Percentiles rank a stretch among this genome's conserved stretches.
Evolutionary conservation across 1,284 basidiomycete species (phyloP).

Genomic region (Ceratobasidium sp.): DNA sequence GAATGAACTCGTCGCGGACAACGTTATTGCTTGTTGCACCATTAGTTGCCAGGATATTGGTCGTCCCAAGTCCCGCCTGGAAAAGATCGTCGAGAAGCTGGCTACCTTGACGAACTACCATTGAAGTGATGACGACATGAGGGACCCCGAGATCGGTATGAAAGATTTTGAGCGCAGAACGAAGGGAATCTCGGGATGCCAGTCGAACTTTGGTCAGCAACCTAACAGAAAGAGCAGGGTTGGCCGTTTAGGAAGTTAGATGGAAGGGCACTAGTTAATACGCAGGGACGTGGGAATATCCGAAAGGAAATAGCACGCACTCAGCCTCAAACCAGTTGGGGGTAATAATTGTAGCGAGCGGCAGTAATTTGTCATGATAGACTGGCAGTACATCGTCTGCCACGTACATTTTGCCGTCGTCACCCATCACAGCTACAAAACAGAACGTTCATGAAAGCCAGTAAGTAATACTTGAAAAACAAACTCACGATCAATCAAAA

Average conservation of each 20-base stretch:
- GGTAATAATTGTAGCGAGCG: constrained; percentile 89
- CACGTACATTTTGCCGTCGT: constrained; percentile 90
- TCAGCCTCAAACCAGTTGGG: constrained; percentile 99
- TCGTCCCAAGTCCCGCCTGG: constrained; percentile 1
- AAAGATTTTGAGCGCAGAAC: constrained; percentile 76
- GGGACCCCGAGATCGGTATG: constrained; percentile 82
- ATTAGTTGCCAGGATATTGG: not conserved
- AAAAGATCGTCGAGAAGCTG: not conserved
- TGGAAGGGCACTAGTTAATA: not conserved
- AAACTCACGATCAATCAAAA: constrained; percentile 89
- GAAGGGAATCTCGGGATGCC: constrained; percentile 74
- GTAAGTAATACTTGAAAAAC: too few relatives aligned
- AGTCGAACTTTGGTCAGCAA: constrained; percentile 81
- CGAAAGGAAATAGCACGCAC: constrained; percentile 63
- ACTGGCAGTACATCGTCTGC: constrained; percentile 89
- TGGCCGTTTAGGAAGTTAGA: not conserved
- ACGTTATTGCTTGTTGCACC: not conserved
- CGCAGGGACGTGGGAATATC: not conserved
- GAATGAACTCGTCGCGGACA: constrained; percentile 65
- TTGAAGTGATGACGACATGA: constrained; percentile 93
- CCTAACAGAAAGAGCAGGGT: constrained; percentile 59
- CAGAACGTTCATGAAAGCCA: not conserved
- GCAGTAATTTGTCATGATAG: constrained; percentile 81
- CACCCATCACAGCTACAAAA: constrained; percentile 84
- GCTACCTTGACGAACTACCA: constrained; percentile 57